Base-by-base conservation (phyloP, 495 filamentous ascomycete species). In the Xylaria telfairii region DNA sequence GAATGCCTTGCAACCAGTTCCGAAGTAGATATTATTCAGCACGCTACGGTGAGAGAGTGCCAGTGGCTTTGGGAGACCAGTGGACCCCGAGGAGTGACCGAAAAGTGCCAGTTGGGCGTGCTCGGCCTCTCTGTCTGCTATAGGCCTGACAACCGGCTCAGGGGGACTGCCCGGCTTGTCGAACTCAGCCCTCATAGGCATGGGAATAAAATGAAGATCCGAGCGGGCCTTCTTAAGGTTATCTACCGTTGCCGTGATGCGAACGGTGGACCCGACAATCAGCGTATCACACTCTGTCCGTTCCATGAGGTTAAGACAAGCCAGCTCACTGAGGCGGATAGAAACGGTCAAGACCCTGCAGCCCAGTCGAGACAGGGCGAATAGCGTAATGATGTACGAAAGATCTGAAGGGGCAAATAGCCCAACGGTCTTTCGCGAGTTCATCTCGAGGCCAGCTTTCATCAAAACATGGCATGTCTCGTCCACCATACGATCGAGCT, bases 341-440 rank as follows among this genome's bases (percentile, higher is more conserved):
- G 89, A 91, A 13, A 91, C 77, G 71, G 87, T 85, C 73, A 91
- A 82, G 28, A 85, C 81, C 7, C 84, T 87, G 70, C 87, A 88
- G 30, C 89, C 89, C 4, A 90, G 75, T 21, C 89, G 82, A 62
- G 83, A 84, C 6, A 91, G 80, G 1, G 87, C 89, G 62, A 89
- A 89, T 47, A 89, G 83, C 1, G 85, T 83, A 64, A 88, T 68
- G 3, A 88, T 79, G 80, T 87, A 90, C 49, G 85, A 84, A 4
- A 90, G 72, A 67, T 89, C 85, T 3, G 88, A 89, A 26, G 78
- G 75, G 0, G 85, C 86, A n/a, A 89, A 81, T 0, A 90, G 73
- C 4, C 86, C 88, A 28, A 91, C 82, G n/a, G 79, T 80, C 32
- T 76, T 75, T 42, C 70, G 68, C 17, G 79, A 77, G 49, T 79